Conservation (phyloP, 345 rosid species). For the Salix caprea region DNA sequence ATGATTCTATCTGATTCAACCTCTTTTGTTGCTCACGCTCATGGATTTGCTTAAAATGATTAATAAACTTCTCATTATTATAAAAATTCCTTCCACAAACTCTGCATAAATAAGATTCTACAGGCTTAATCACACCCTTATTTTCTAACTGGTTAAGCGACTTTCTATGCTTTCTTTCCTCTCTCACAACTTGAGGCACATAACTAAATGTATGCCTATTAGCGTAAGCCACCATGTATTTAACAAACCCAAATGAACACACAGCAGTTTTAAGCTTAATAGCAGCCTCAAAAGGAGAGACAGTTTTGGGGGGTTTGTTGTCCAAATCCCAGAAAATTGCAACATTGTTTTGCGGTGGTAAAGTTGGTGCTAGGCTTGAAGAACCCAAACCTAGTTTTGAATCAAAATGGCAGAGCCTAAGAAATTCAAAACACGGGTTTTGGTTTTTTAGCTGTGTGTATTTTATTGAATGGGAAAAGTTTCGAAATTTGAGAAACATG, state of each 20-base stretch:
- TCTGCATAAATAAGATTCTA: constrained; percentile 55
- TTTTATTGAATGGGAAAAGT: background rate
- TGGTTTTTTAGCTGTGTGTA: constrained; percentile 8
- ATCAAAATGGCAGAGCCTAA: constrained; percentile 19
- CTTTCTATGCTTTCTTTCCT: constrained; percentile 55
- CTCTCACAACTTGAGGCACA: constrained; percentile 51
- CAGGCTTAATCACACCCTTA: constrained; percentile 49
- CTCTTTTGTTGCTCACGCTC: constrained; percentile 76
- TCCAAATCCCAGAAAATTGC: constrained; percentile 92
- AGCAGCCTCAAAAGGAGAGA: constrained; percentile 70
- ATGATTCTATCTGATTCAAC: constrained; percentile 72
- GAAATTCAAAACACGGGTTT: constrained; percentile 14
- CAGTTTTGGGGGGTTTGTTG: constrained; percentile 64
- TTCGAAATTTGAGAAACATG: constrained; percentile 22
- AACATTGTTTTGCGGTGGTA: constrained; percentile 30
- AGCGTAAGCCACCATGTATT: constrained; percentile 63
- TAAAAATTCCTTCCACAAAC: constrained; percentile 82
- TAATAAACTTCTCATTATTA: constrained; percentile 53
- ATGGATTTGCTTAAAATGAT: constrained; percentile 81
- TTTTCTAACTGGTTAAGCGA: constrained; percentile 58
- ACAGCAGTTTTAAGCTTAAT: constrained; percentile 56
- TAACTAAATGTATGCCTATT: constrained; percentile 60
- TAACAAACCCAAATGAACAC: constrained; percentile 59
- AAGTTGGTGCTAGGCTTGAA: constrained; percentile 24
- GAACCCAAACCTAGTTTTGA: constrained; percentile 24